Conservation (phyloP, 2,329 filamentous ascomycete species). For the Diplodia mutila region DNA sequence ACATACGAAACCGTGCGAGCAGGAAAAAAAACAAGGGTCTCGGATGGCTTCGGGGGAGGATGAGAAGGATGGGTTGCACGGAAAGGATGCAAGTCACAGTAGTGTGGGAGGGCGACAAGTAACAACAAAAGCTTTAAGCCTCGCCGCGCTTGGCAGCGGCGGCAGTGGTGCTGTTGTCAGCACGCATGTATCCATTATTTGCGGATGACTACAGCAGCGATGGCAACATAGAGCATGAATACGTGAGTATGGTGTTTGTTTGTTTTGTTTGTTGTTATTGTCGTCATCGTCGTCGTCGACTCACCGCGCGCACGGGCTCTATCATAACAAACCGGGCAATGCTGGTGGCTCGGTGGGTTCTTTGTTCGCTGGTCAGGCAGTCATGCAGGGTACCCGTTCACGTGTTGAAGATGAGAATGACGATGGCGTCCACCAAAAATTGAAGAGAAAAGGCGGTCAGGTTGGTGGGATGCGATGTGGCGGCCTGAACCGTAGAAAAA, state of each 20-base stretch:
- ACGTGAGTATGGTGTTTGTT: too few relatives aligned
- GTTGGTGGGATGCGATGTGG: constrained; percentile 11
- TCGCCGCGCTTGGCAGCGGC: background rate
- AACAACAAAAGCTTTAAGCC: background rate
- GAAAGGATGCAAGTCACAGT: constrained; percentile 10
- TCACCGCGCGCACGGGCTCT: background rate
- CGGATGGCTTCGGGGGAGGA: background rate
- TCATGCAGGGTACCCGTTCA: background rate
- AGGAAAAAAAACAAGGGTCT: background rate
- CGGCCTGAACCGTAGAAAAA: background rate
- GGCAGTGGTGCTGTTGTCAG: background rate
- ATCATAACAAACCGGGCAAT: background rate
- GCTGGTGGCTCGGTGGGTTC: background rate
- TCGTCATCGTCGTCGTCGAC: background rate
- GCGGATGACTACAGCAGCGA: background rate
- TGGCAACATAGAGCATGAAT: background rate
- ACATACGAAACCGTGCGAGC: background rate
- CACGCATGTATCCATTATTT: background rate
- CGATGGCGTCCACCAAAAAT: background rate
- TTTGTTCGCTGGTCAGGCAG: background rate
- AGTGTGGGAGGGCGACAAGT: background rate
- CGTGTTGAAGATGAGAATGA: background rate
- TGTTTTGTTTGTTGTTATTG: background rate
- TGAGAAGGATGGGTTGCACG: background rate
- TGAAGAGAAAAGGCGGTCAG: constrained; percentile 8